Conservation (phyloP, 2,329 filamentous ascomycete genomes). For the Cercospora zeina region DNA sequence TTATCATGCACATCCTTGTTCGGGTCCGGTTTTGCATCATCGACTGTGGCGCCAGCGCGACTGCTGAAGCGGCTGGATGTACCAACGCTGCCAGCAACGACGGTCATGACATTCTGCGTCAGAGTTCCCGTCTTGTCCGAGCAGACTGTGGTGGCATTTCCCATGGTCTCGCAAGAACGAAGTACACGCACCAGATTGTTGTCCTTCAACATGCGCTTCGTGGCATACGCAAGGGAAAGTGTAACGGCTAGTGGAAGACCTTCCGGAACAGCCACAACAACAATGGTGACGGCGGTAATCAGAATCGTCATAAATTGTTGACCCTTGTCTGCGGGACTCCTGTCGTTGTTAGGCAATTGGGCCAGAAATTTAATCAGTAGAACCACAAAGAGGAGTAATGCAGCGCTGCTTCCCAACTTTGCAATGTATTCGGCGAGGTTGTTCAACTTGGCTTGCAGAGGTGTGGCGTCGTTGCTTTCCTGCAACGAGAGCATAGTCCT, state of each 20-base stretch:
- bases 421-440: constrained; percentile 76
- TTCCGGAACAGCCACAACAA: constrained; percentile 69
- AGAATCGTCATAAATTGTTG: constrained; percentile 67
- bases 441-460: constrained; percentile 75
- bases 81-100: constrained; percentile 70
- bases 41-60: constrained; percentile 33
- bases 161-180: constrained; percentile 70
- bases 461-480: constrained; percentile 74
- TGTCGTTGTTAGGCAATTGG: constrained; percentile 56
- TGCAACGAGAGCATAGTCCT: constrained; percentile 77
- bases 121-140: constrained; percentile 77
- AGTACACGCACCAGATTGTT: constrained; percentile 70
- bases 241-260: constrained; percentile 68
- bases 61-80: constrained; percentile 58
- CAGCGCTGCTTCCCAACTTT: constrained; percentile 74
- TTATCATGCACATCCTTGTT: constrained; percentile 40
- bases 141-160: constrained; percentile 72
- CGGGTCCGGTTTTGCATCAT: constrained; percentile 30
- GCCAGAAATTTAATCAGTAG: constrained; percentile 84
- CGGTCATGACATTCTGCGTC: constrained; percentile 74
- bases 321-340: constrained; percentile 69
- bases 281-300: constrained; percentile 65
- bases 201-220: constrained; percentile 66
- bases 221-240: constrained; percentile 66
- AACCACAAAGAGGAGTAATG: constrained; percentile 77